phyloP scores from a whole-genome alignment of 768 basidiomycete genomes.

The Flagelloscypha sp. region DNA sequence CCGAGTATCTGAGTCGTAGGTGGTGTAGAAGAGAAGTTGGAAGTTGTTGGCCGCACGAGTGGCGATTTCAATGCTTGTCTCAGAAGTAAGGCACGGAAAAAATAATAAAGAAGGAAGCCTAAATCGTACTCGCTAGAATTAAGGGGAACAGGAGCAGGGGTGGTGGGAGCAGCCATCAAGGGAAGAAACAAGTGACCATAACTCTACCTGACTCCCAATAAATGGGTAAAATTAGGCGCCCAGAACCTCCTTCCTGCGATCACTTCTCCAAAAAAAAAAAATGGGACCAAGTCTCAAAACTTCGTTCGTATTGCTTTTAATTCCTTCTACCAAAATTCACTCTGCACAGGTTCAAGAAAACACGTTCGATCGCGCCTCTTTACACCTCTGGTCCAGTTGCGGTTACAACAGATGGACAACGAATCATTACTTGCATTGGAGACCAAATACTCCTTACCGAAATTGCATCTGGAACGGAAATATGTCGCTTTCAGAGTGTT shows the following conservation, averaged over 20 bases:
- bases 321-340: not conserved
- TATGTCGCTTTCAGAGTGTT: constrained; percentile 81
- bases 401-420: constrained; percentile 67
- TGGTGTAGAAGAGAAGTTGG: constrained; percentile 71
- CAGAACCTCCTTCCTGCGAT: too few relatives aligned
- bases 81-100: constrained; percentile 1
- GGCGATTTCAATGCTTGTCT: constrained; percentile 70
- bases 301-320: not conserved
- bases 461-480: constrained; percentile 58
- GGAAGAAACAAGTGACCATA: too few relatives aligned
- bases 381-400: constrained; percentile 87
- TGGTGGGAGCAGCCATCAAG: too few relatives aligned
- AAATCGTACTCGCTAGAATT: too few relatives aligned
- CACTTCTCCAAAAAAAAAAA: too few relatives aligned
- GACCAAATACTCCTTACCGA: constrained; percentile 83
- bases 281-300: too few relatives aligned
- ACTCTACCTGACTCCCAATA: too few relatives aligned
- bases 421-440: constrained; percentile 78
- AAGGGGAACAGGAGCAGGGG: too few relatives aligned
- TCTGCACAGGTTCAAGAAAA: constrained; percentile 66
- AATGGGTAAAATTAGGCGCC: too few relatives aligned
- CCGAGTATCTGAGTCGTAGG: constrained; percentile 76
- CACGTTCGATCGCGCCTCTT: constrained; percentile 63
- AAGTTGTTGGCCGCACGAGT: constrained; percentile 80
- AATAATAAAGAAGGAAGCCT: too few relatives aligned